Conservation (phyloP, 805 yeast species). For the Saccharomyces kudriavzevii region DNA sequence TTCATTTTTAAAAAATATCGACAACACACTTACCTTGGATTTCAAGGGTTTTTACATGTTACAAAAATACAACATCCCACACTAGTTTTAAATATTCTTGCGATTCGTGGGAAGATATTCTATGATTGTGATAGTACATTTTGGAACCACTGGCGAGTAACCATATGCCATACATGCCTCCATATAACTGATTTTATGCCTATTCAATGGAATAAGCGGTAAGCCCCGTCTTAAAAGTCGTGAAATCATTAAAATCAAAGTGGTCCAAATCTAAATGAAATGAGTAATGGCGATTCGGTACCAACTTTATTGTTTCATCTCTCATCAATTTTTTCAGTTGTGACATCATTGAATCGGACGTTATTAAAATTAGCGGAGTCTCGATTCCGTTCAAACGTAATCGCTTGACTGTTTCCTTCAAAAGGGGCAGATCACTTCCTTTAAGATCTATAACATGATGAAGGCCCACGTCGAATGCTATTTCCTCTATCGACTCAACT, state of each 20-base stretch:
- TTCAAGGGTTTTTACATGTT: too few species aligned
- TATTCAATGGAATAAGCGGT: slow-evolving; percentile 36
- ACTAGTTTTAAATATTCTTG: too few species aligned
- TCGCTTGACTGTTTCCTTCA: slow-evolving; percentile 13
- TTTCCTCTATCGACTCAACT: slow-evolving; percentile 16
- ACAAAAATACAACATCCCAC: too few species aligned
- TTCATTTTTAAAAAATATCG: too few species aligned
- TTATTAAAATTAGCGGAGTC: slow-evolving; percentile 7
- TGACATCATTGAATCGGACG: slow-evolving; percentile 14
- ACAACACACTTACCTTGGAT: too few species aligned
- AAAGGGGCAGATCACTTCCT: slow-evolving; percentile 34
- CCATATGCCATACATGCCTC: neutral
- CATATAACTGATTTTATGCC: neutral
- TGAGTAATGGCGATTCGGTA: slow-evolving; percentile 31
- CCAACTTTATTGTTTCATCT: slow-evolving; percentile 3
- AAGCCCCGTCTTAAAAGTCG: slow-evolving; percentile 55
- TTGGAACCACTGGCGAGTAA: too few species aligned
- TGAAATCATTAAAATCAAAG: slow-evolving; percentile 42
- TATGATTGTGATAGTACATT: too few species aligned
- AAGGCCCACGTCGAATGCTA: slow-evolving; percentile 5
- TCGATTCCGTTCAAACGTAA: neutral
- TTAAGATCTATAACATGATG: slow-evolving; percentile 37
- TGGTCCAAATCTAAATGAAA: slow-evolving; percentile 70
- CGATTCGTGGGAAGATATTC: too few species aligned
- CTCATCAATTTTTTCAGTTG: slow-evolving; percentile 3